Conservation (phyloP, 306 rosid species). For the Prunus davidiana region DNA sequence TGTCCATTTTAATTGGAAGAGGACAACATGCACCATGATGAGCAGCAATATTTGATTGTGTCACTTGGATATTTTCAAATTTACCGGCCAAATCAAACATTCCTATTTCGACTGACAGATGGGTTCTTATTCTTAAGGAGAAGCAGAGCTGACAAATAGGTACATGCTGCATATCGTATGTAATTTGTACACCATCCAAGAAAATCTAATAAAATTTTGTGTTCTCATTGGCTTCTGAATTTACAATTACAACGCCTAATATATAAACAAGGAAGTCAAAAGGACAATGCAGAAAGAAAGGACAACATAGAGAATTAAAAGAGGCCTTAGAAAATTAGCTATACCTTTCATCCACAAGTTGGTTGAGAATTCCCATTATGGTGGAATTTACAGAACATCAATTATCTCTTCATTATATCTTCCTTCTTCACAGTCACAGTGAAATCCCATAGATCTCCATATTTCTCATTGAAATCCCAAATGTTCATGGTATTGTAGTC, state of each 20-base stretch:
- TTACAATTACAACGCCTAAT: not conserved
- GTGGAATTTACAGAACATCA: not conserved
- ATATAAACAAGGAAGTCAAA: not conserved
- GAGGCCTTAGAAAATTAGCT: not conserved
- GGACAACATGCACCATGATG: no score
- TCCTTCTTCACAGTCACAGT: constrained; percentile 55
- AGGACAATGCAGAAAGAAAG: not conserved
- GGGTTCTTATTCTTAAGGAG: no score
- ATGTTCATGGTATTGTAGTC: constrained; percentile 89
- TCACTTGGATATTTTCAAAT: no score
- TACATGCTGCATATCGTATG: not conserved
- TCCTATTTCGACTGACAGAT: no score
- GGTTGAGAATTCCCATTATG: constrained; percentile 13
- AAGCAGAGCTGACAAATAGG: no score
- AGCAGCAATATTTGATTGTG: no score
- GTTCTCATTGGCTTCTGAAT: not conserved
- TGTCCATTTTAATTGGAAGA: no score
- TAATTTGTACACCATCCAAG: not conserved
- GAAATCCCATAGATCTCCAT: constrained; percentile 93
- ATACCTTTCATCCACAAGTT: constrained; percentile 16
- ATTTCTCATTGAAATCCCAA: constrained; percentile 93
- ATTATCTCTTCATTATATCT: constrained; percentile 49
- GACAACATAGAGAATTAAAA: not conserved
- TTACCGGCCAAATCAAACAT: no score
- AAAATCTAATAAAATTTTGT: not conserved